Base-by-base conservation (phyloP, 805 yeast species). In the Yamadazyma akitaensis region DNA sequence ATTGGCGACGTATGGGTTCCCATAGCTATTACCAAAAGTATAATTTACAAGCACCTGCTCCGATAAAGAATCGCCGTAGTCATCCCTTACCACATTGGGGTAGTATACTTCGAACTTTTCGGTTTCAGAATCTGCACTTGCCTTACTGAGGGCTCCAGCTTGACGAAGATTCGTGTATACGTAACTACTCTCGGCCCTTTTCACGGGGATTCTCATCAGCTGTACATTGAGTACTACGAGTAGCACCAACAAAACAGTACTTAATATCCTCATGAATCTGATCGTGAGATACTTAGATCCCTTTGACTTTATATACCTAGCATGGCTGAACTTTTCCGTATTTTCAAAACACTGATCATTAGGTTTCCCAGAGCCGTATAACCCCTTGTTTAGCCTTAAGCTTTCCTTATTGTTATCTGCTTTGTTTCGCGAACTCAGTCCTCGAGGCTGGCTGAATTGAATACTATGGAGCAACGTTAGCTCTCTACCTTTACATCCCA, bases 11-110 rank as follows among this genome's bases (percentile, higher is more conserved):
- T 72, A 75, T 0, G 88, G 85, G 19, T 61, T 59, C 13, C 86
- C 87, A 81, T 85, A 83, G 0, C 81, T 75, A 54, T 76, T 64
- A 1, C 77, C 87, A 63, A 83, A 84, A 0, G 73, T 61, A 54
- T 76, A 72, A 34, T 70, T 63, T 18, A 82, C 52, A 16, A 82
- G 54, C 1, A 55, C 42, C 17, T 70, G 68, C 2, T 72, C 59
- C 50, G 64, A 64, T 1, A 81, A 76, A 0, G 79, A 70, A 3
- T 48, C 36, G 1, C 66, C 67, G 44, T 59, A 62, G 10, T 38
- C 32, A 7, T 53, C 41, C 25, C 53, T 52, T n/a, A 65, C 60
- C 1, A 58, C 49, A 42, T 53, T 48, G 2, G 72, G 70, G 51
- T 54, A 58, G 3, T 57, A 44, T 4, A 67, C 67, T 35, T 55